A percentile compares a stretch with the other conserved stretches of the same genome.
These are phyloP conservation scores for Rachicladosporium sp. DNA, from an alignment of 2,329 filamentous ascomycete genomes.

Conservation along the genomic window DNA sequence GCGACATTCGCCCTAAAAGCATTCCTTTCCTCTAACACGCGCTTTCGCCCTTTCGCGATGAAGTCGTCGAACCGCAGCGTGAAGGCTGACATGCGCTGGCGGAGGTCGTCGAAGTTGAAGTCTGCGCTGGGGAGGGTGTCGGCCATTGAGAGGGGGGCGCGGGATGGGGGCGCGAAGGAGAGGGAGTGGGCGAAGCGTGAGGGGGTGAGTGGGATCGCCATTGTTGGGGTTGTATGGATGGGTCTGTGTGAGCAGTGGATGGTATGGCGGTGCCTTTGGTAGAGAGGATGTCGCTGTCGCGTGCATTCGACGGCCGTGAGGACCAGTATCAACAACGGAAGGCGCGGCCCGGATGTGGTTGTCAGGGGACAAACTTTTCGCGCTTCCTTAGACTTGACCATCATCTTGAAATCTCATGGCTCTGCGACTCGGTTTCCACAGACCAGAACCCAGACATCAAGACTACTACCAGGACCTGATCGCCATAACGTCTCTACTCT, in stretches of 20 bases:
- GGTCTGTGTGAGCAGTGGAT: neutral
- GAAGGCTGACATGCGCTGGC: constrained; percentile 89
- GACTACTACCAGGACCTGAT: too few species aligned
- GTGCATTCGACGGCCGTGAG: too few species aligned
- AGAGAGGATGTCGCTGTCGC: too few species aligned
- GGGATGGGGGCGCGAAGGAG: constrained; percentile 43
- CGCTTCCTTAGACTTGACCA: too few species aligned
- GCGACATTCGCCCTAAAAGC: constrained; percentile 83
- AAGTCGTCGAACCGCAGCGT: constrained; percentile 84
- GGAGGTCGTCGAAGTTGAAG: constrained; percentile 91
- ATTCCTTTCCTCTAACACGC: constrained; percentile 84
- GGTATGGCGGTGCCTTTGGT: too few species aligned
- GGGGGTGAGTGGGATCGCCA: constrained; percentile 27
- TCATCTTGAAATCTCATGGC: too few species aligned
- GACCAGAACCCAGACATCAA: too few species aligned
- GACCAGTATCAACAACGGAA: too few species aligned
- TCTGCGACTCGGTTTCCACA: too few species aligned
- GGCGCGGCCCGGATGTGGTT: too few species aligned
- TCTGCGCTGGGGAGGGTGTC: constrained; percentile 78
- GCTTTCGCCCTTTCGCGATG: constrained; percentile 80
- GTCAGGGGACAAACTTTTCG: too few species aligned
- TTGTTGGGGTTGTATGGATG: constrained; percentile 5
- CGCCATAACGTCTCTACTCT: too few species aligned
- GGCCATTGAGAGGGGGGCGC: constrained; percentile 50
- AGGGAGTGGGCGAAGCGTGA: constrained; percentile 57